Conservation (phyloP, 768 basidiomycete species). For the Russula sp. region DNA sequence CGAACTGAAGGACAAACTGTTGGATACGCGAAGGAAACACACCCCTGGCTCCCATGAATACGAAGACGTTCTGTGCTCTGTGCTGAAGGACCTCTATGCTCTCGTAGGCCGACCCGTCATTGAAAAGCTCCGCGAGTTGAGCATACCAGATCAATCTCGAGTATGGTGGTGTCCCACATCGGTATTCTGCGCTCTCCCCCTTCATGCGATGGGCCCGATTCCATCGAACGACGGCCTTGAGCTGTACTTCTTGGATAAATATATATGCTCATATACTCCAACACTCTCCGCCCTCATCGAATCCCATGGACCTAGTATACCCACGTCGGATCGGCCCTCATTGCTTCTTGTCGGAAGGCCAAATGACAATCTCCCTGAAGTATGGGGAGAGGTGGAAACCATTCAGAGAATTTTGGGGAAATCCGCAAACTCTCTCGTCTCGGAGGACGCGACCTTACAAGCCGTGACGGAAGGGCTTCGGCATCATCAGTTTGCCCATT, state of each 20-base stretch:
- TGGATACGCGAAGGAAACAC: background rate
- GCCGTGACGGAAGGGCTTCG: background rate
- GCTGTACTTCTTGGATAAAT: background rate
- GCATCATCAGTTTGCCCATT: background rate
- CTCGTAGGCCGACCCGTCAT: background rate
- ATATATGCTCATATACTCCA: background rate
- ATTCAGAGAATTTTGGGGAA: background rate
- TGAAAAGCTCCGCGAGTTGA: background rate
- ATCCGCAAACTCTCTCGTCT: background rate
- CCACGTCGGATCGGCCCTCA: slow-evolving; percentile 11
- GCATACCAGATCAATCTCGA: background rate
- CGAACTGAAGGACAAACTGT: background rate
- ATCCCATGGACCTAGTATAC: slow-evolving; percentile 25
- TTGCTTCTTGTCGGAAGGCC: background rate
- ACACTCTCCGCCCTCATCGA: background rate
- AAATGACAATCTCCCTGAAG: background rate
- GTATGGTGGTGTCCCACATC: slow-evolving; percentile 3
- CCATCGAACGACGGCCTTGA: background rate
- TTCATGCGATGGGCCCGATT: background rate
- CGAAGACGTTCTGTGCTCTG: background rate
- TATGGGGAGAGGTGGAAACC: background rate
- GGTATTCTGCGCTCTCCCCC: background rate
- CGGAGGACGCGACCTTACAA: background rate
- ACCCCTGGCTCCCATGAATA: background rate
- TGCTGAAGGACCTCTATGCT: background rate